phyloP scores from a whole-genome alignment of 345 rosid genomes.

The Brassica cretica region DNA sequence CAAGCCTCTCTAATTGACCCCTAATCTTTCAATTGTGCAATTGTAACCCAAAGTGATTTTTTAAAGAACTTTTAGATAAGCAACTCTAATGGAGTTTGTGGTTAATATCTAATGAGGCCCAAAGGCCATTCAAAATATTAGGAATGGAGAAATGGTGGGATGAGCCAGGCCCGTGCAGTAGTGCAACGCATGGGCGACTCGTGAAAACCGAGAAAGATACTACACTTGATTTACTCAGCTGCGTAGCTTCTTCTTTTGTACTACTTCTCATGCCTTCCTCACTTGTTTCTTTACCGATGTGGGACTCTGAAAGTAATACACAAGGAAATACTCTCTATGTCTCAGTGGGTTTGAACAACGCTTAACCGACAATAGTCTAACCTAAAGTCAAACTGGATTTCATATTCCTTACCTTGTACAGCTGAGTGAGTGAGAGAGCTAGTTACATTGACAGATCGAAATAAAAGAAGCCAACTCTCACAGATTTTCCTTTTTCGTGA shows the following conservation, averaged over 20 bases:
- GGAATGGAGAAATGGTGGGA: not conserved
- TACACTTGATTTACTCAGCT: conserved; percentile 39
- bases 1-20: no score
- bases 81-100: no score
- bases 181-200: conserved; percentile 6
- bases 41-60: no score
- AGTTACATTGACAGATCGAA: not conserved
- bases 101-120: no score
- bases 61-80: no score
- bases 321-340: not conserved
- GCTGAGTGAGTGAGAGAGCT: conserved; percentile 15
- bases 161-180: not conserved
- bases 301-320: not conserved
- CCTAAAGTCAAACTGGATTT: conserved; percentile 2
- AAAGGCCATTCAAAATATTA: no score
- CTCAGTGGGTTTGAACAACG: not conserved
- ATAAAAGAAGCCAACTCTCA: not conserved
- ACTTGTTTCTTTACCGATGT: not conserved
- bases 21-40: no score
- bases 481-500: not conserved
- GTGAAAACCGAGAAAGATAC: conserved; percentile 41
- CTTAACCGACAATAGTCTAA: not conserved
- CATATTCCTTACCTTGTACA: not conserved
- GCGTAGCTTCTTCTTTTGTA: not conserved
- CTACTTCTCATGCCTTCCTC: not conserved